Evolutionary conservation across 1,284 basidiomycete species (phyloP).

Genomic region (Heterobasidion parviporum): DNA sequence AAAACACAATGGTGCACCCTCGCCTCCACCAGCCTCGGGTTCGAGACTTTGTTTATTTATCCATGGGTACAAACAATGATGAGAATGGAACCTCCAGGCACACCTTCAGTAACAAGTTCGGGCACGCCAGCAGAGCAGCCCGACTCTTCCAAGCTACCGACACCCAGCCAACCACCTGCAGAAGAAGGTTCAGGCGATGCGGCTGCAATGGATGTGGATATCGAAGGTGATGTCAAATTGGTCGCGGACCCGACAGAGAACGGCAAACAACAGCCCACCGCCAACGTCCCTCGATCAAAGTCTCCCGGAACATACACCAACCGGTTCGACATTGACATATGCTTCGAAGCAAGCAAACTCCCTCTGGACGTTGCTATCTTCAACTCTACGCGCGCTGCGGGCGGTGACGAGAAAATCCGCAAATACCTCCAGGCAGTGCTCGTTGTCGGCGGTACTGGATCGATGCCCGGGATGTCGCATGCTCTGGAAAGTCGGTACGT

Average conservation of each 20-base stretch:
- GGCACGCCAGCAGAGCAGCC: conserved; percentile 9
- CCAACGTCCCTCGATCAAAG: conserved; percentile 10
- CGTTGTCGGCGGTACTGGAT: conserved; percentile 78
- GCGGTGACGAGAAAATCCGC: conserved; percentile 84
- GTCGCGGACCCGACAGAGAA: conserved; percentile 5
- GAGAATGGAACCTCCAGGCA: background rate
- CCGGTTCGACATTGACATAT: conserved; percentile 56
- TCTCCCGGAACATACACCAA: background rate
- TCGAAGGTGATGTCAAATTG: conserved; percentile 37
- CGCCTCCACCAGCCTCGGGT: background rate
- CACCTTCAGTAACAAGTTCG: conserved; percentile 2
- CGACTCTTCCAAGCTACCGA: conserved; percentile 7
- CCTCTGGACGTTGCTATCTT: conserved; percentile 94
- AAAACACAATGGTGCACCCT: background rate
- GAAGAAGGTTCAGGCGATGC: conserved; percentile 19
- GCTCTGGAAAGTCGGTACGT: conserved; percentile 72
- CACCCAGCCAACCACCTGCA: conserved; percentile 8
- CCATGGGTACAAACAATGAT: too few relatives aligned
- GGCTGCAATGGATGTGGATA: conserved; percentile 38
- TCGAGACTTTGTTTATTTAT: background rate
- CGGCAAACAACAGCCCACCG: conserved; percentile 6
- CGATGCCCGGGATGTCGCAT: conserved; percentile 68
- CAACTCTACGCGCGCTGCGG: conserved; percentile 80
- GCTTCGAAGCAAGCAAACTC: conserved; percentile 81
- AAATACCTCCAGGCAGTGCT: conserved; percentile 87